Evolutionary conservation across 2,329 filamentous ascomycete genomes (phyloP).

Genomic region (Neofusicoccum cordaticola): DNA sequence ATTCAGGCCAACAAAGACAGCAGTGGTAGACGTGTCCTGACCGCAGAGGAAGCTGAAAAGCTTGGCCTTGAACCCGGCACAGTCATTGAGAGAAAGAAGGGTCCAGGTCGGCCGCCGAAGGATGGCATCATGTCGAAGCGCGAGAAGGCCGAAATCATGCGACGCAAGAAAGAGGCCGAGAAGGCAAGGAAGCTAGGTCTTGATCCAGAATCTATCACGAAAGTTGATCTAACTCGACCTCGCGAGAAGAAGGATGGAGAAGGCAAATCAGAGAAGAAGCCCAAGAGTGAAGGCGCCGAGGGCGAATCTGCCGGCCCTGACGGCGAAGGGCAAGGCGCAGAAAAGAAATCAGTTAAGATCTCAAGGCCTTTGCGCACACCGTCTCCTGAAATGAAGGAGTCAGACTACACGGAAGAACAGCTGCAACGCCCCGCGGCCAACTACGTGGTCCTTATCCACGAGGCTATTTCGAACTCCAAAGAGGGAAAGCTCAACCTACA

Average conservation of each 20-base stretch:
- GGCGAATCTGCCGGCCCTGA: conserved; percentile 22
- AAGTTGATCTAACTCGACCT: conserved; percentile 33
- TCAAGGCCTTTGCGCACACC: conserved; percentile 52
- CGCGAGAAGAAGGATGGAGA: conserved; percentile 36
- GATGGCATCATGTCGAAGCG: conserved; percentile 81
- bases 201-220: conserved; percentile 33
- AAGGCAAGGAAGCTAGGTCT: conserved; percentile 38
- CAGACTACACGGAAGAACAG: conserved; percentile 70
- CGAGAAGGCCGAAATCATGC: conserved; percentile 64
- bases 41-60: conserved; percentile 38
- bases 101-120: conserved; percentile 77
- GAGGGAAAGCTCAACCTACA: conserved; percentile 60
- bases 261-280: conserved; percentile 26
- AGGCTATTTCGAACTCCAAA: conserved; percentile 56
- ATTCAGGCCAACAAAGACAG: conserved; percentile 7
- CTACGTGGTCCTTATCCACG: conserved; percentile 63
- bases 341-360: conserved; percentile 49
- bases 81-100: conserved; percentile 59
- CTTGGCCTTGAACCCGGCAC: conserved; percentile 38
- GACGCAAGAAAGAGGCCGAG: conserved; percentile 52
- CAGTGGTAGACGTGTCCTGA: conserved; percentile 23
- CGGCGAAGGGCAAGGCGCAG: conserved; percentile 29
- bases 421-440: conserved; percentile 65
- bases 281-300: conserved; percentile 30
- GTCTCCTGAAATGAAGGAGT: conserved; percentile 60